Conservation (phyloP, 2,329 filamentous ascomycete genomes). For the Talaromyces sp. region DNA sequence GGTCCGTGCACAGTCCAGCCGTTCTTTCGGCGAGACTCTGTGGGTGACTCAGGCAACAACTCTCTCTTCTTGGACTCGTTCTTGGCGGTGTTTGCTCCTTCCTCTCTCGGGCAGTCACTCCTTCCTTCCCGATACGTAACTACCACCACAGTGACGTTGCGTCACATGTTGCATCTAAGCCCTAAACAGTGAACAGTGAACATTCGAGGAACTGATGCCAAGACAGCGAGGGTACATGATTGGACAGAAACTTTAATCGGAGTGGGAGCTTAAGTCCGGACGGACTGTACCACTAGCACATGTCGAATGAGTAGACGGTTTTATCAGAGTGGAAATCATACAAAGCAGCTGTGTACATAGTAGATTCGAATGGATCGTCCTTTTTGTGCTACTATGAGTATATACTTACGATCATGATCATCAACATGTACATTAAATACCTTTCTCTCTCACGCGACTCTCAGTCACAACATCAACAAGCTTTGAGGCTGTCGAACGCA, state of each 20-base stretch:
- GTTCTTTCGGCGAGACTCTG: too few relatives aligned
- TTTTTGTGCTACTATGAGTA: neutral
- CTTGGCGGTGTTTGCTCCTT: neutral
- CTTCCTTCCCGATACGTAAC: neutral
- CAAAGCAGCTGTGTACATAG: neutral
- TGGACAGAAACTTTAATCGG: neutral
- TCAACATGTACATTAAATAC: neutral
- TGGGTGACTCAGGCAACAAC: neutral
- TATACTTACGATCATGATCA: neutral
- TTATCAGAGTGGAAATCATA: neutral
- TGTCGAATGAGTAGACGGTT: neutral
- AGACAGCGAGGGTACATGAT: neutral
- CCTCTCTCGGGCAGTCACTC: neutral
- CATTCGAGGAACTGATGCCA: too few relatives aligned
- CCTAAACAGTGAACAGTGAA: neutral
- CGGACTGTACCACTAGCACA: neutral
- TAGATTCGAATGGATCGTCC: neutral
- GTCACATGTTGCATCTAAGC: neutral
- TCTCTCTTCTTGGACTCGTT: neutral
- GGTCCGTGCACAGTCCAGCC: conserved; percentile 4
- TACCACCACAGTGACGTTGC: neutral
- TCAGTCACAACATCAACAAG: neutral
- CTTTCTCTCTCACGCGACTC: neutral
- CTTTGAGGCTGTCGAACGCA: neutral
- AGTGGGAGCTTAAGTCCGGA: neutral